These are phyloP conservation scores for Xylariales sp. DNA, from an alignment of 2,329 filamentous ascomycete species.

Conservation along the genomic window DNA sequence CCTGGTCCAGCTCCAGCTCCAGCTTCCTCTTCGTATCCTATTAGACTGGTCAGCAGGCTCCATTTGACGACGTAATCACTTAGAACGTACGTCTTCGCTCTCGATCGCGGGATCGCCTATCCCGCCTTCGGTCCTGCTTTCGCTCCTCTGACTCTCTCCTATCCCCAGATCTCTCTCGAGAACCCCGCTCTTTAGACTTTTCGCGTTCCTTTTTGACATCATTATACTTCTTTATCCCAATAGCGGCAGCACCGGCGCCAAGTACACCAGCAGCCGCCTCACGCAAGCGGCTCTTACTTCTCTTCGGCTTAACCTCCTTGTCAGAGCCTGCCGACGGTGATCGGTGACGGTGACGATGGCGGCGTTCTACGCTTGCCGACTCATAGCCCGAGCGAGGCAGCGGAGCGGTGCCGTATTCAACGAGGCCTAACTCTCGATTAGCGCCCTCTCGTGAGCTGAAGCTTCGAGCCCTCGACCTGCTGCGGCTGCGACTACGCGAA, in stretches of 20 bases:
- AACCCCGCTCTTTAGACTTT: constrained; percentile 25
- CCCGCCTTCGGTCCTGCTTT: constrained; percentile 21
- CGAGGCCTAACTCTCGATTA: constrained; percentile 64
- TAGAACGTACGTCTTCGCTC: constrained; percentile 27
- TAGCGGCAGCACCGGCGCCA: constrained; percentile 55
- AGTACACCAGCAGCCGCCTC: constrained; percentile 51
- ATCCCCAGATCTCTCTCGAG: constrained; percentile 27
- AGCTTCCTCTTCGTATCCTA: constrained; percentile 27
- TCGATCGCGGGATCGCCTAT: constrained; percentile 31
- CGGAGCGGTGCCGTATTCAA: constrained; percentile 60
- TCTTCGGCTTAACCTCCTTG: constrained; percentile 36
- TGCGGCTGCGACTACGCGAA: constrained; percentile 33
- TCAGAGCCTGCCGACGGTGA: constrained; percentile 28
- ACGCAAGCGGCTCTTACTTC: constrained; percentile 50
- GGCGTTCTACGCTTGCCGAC: constrained; percentile 42
- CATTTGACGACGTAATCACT: not conserved
- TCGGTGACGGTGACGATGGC: constrained; percentile 31
- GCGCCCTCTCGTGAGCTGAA: constrained; percentile 40
- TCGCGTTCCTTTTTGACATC: constrained; percentile 39
- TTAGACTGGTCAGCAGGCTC: not conserved
- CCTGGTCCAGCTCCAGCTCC: constrained; percentile 14
- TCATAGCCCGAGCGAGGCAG: constrained; percentile 46
- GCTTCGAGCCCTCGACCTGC: constrained; percentile 30
- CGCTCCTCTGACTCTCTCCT: constrained; percentile 22
- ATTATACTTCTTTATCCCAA: constrained; percentile 58